Base-by-base conservation (phyloP, 148 eudicot genomes). In the Persicaria maculosa region DNA sequence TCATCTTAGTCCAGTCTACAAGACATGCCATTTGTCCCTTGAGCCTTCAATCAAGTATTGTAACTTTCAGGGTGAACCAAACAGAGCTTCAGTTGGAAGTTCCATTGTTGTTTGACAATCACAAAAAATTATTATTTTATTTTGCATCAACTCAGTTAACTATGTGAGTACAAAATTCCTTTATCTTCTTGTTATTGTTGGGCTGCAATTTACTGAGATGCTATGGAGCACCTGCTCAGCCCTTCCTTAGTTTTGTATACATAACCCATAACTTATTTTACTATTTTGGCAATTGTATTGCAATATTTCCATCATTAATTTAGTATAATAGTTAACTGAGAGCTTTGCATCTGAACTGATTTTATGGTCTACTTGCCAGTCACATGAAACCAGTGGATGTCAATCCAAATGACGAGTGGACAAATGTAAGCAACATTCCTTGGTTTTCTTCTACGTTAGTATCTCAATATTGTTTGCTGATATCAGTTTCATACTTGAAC, bases 1-100 rank as follows among this genome's bases (percentile, higher is more conserved):
- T 59, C 43, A 72, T 52, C 64, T 76, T 71, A 47, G 72, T 14
- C 36, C 53, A 19, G 47, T 50, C 9, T 20, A 22, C 75, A 15
- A 48, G 36, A 11, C 12, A 68, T 47, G 40, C 54, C 9, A 4
- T 20, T 31, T 19, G 9, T 58, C 45, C 68, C 44, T 65, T 31
- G 43, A 36, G 17, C 17, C 46, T 65, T 62, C 16, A 62, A 11
- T 65, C 45, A 65, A 40, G 19, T 8, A 65, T 36, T 12, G 14
- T 36, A 40, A 65, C 70, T 40, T 40, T 40, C 1, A 14, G 70
- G 46, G 19, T 65, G 8, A 65, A 40, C 69, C 47, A 65, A 40
- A 40, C 9, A 65, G 43, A 12, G 19, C 20, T 22, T 55, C 22
- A 22, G 9, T 11, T 25, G 46, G 19, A 40, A 65, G 43, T 65